Evolutionary conservation across 1,284 basidiomycete species (phyloP).

Genomic region (Laetiporus sulphureus): DNA sequence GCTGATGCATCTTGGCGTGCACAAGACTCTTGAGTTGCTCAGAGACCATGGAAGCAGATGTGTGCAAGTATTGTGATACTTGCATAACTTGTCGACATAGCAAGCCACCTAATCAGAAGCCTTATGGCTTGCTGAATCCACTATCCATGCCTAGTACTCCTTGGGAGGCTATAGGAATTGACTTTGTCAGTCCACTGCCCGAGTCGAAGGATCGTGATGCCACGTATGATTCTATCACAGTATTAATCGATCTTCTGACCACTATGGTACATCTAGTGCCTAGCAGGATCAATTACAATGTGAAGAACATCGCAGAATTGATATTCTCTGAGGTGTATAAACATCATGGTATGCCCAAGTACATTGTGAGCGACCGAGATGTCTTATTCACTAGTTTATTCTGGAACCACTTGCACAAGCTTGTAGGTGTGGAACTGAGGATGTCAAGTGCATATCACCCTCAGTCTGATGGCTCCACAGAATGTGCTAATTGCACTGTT

Average conservation of each 20-base stretch:
- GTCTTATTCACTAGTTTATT: constrained; percentile 33
- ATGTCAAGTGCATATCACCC: constrained; percentile 40
- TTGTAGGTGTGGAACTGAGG: constrained; percentile 27
- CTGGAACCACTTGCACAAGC: constrained; percentile 31
- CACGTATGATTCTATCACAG: constrained; percentile 12
- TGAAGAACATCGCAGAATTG: constrained; percentile 31
- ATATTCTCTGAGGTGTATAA: constrained; percentile 31
- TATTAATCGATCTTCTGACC: constrained; percentile 28
- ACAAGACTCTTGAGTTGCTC: constrained; percentile 21
- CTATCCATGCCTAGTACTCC: constrained; percentile 17
- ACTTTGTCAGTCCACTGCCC: constrained; percentile 32
- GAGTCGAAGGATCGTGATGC: constrained; percentile 22
- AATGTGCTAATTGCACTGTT: constrained; percentile 31
- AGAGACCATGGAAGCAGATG: constrained; percentile 18
- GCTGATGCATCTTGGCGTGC: constrained; percentile 22
- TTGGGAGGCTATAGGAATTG: constrained; percentile 28
- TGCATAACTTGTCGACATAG: constrained; percentile 20
- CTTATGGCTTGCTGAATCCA: constrained; percentile 20
- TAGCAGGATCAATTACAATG: constrained; percentile 21
- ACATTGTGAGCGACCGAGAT: constrained; percentile 37
- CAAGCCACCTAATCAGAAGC: constrained; percentile 19
- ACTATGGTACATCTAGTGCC: constrained; percentile 26
- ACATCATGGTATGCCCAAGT: constrained; percentile 32
- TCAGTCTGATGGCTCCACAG: constrained; percentile 33
- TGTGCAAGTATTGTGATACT: constrained; percentile 19